These are phyloP conservation scores for Botrytis fabae DNA, from an alignment of 2,329 filamentous ascomycete species.

Conservation along the genomic window DNA sequence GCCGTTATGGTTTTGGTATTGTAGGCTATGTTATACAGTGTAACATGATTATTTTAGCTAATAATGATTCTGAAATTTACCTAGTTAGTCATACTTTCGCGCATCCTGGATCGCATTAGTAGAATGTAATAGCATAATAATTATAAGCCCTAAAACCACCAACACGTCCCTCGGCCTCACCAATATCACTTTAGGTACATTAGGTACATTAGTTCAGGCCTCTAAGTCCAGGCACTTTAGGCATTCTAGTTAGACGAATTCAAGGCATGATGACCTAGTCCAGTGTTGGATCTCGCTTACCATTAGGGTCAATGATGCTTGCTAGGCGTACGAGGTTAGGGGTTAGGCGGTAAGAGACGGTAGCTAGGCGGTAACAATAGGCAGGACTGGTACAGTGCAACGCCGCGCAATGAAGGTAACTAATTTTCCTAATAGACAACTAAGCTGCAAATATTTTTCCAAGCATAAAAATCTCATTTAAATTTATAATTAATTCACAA, in stretches of 20 bases:
- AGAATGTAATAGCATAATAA: slow-evolving; percentile 6
- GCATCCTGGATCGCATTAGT: not conserved
- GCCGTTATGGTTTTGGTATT: not conserved
- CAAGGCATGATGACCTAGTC: slow-evolving; percentile 1
- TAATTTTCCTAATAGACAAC: not conserved
- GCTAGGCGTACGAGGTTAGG: slow-evolving; percentile 1
- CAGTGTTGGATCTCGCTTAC: slow-evolving; percentile 2
- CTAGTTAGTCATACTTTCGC: not conserved
- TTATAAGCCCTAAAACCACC: slow-evolving; percentile 4
- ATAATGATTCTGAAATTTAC: not conserved
- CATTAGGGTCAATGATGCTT: slow-evolving; percentile 1
- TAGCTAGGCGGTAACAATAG: slow-evolving; percentile 10
- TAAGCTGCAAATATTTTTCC: slow-evolving; percentile 1
- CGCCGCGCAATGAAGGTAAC: not conserved
- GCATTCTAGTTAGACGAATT: not conserved
- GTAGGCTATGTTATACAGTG: not conserved
- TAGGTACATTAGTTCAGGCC: slow-evolving; percentile 4
- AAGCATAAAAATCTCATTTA: slow-evolving; percentile 14
- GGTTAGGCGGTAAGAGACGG: not conserved
- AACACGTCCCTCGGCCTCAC: slow-evolving; percentile 5
- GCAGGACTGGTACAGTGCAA: not conserved
- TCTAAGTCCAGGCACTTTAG: slow-evolving; percentile 1
- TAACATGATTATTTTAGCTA: not conserved
- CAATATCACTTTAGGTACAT: not conserved
- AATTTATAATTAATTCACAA: not conserved